Base-by-base conservation (phyloP, 108 stramenopile genomes). In the Aureococcus anophagefferens region DNA sequence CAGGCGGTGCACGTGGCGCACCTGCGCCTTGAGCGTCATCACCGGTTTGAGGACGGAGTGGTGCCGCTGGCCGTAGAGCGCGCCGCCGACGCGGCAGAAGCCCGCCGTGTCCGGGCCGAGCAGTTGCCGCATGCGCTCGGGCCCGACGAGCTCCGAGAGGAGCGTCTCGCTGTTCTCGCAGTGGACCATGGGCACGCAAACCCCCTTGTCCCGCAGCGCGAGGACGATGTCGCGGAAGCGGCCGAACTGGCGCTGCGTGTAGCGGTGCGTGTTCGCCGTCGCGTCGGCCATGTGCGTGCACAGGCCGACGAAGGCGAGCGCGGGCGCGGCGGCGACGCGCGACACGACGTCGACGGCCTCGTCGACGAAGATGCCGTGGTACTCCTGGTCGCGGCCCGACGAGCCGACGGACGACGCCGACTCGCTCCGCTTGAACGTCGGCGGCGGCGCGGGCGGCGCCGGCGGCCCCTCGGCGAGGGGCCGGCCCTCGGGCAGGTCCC, bases 221-320 rank as follows among this genome's bases (percentile, higher is more conserved):
- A 83, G 74, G 40, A 89, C 71, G 16, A 89, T 69, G 0, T 64
- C 70, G n/a, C 64, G 81, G 74, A 89, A 89, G 35, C 75, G 62
- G 5, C 74, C 69, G 65, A 89, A 84, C 78, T 89, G 89, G 33
- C 77, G 72, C 29, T 84, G 35, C 18, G 89, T 86, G 77, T 83
- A 88, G 4, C 68, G 74, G 5, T 44, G 40, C 9, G 83, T 83
- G 30, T 77, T 78, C 31, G 77, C 68, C n/a, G 64, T 74, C 33
- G 89, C 89, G 28, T 89, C 89, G n/a, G 89, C 89, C 89, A 89
- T 89, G 77, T 89, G 89, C 13, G 89, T 89, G 68, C 85, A 84
- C 84, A 89, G 84, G 25, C 89, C 89, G 65, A 74, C 86, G 68
- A 89, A 89, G 51, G 86, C 77, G 65, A 31, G 5, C 9, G 63